These are phyloP conservation scores for Ascochyta lentis DNA, from an alignment of 2,329 filamentous ascomycete species.

Conservation along the genomic window DNA sequence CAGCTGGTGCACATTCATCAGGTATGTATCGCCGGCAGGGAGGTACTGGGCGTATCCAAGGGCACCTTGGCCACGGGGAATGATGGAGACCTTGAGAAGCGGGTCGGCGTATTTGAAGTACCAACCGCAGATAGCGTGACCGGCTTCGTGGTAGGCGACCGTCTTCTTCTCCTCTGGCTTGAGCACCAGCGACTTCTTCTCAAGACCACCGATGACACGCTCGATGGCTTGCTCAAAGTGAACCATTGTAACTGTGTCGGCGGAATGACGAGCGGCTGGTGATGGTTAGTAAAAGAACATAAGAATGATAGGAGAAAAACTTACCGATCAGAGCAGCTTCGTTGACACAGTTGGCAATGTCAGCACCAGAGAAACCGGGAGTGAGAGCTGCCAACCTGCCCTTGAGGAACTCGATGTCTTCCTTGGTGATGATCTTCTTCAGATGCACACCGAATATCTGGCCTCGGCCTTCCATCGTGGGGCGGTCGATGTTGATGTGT, in stretches of 20 bases:
- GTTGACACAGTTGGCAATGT: slow-evolving; percentile 98
- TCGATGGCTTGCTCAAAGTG: slow-evolving; percentile 99
- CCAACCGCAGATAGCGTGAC: slow-evolving; percentile 98
- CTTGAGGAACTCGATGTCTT: slow-evolving; percentile 85
- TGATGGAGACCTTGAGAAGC: slow-evolving; percentile 97
- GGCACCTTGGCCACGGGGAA: slow-evolving; percentile 91
- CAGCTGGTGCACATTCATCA: slow-evolving; percentile 93
- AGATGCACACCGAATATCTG: slow-evolving; percentile 97
- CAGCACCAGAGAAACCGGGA: slow-evolving; percentile 94
- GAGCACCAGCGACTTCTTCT: slow-evolving; percentile 96
- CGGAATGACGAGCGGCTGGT: slow-evolving; percentile 80
- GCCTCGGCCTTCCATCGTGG: slow-evolving; percentile 94
- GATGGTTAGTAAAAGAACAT: slow-evolving; percentile 49
- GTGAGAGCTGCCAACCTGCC: slow-evolving; percentile 91
- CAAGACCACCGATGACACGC: slow-evolving; percentile 92
- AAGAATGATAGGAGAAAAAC: slow-evolving; percentile 39
- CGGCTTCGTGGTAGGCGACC: slow-evolving; percentile 97
- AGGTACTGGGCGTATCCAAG: slow-evolving; percentile 97
- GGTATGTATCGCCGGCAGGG: slow-evolving; percentile 87
- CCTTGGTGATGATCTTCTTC: slow-evolving; percentile 90
- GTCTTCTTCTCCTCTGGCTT: slow-evolving; percentile 93
- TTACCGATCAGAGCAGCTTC: slow-evolving; percentile 94
- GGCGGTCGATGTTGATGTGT: slow-evolving; percentile 92
- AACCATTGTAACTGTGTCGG: slow-evolving; percentile 79
- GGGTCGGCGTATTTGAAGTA: slow-evolving; percentile 97